Evolutionary conservation across 2,329 filamentous ascomycete species (phyloP).

Genomic region (Colletotrichum sansevieriae): DNA sequence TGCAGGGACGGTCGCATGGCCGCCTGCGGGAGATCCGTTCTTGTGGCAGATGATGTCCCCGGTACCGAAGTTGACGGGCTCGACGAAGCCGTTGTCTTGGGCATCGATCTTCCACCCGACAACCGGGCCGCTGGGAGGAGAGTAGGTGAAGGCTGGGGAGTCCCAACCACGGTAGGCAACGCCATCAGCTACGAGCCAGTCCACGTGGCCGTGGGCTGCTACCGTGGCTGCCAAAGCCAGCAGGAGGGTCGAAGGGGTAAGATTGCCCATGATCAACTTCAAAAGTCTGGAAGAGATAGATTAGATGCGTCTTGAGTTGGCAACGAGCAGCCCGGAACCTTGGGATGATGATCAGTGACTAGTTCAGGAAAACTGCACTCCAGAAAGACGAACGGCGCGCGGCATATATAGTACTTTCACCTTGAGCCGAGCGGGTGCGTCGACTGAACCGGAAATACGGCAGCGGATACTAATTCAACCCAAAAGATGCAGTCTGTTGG

Average conservation of each 20-base stretch:
- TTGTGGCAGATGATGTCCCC: conserved; percentile 63
- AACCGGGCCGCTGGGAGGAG: conserved; percentile 44
- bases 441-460: background rate
- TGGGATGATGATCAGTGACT: conserved; percentile 21
- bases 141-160: conserved; percentile 51
- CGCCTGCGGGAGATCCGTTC: conserved; percentile 51
- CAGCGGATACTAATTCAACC: conserved; percentile 13
- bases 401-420: conserved; percentile 34
- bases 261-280: conserved; percentile 24
- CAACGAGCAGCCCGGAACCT: background rate
- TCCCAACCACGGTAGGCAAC: conserved; percentile 56
- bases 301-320: background rate
- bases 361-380: conserved; percentile 36
- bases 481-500: background rate
- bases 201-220: conserved; percentile 51
- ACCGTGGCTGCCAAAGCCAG: conserved; percentile 44
- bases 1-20: conserved; percentile 63
- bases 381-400: background rate
- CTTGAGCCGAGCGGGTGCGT: background rate
- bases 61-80: conserved; percentile 55
- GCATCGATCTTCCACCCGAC: conserved; percentile 52
- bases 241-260: conserved; percentile 37
- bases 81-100: conserved; percentile 59
- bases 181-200: conserved; percentile 47
- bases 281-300: background rate